Base-by-base conservation (phyloP, 306 rosid species). In the Trichosanthes cucumerina region DNA sequence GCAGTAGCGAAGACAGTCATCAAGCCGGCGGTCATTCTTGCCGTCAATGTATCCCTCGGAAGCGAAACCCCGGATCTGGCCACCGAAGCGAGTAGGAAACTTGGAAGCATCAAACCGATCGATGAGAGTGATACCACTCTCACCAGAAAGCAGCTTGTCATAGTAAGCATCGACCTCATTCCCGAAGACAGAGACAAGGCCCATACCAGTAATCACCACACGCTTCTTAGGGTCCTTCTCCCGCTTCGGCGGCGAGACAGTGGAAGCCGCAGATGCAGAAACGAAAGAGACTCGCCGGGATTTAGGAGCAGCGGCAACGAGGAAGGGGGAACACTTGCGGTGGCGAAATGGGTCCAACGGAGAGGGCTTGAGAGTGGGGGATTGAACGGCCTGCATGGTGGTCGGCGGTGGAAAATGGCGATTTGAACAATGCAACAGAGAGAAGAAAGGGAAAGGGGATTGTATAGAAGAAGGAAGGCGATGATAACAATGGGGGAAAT, bases 151-250 rank as follows among this genome's bases (percentile, higher is more conserved):
- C 15, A 96, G 91, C 86, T 88, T 96, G 2, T 92, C 96, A 82
- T 96, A 96, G 84, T 86, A 96, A 26, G 78, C 31, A 21, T 92
- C 95, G 19, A 92, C 88, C 10, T 92, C 89, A 80, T 92, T 92
- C 0, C 99, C 99, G 63, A 92, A 93, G 6, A 96, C 99, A 21
- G 99, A 91, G 7, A 93, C 97, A 3, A 90, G 87, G 0, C 98
- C 98, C 94, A 83, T 89, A 4, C 99, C 98, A 7, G 99, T 96
- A 23, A 96, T 86, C 44, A 96, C 99, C 2, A 96, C 93, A 34
- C 99, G 91, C 87, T 96, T 92, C 91, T 91, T 96, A 0, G 99
- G 99, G 74, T 93, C 96, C 85, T 82, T 91, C 87, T 96, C 90
- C 31, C 97, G 85, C 79, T 89, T 89, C 0, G 98, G 99, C 1